Conservation (phyloP, 208 protist species). For the Leishmania tropica region DNA sequence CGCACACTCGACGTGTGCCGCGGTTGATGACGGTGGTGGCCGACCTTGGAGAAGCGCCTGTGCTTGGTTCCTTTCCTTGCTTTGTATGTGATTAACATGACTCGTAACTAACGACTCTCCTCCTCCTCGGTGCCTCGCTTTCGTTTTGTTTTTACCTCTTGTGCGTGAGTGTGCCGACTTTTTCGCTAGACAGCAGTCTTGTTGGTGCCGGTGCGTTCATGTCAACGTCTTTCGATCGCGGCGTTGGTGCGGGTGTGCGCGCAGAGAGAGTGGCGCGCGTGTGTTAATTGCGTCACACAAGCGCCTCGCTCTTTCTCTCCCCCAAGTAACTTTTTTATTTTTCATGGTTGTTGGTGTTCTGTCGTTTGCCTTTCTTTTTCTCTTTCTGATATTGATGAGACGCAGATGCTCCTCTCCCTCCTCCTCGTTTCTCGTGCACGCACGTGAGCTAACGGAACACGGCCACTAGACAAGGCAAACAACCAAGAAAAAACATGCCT, state of each 20-base stretch:
- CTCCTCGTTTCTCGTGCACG: not conserved
- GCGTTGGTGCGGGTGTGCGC: not conserved
- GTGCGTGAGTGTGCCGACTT: no score
- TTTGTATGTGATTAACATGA: not conserved
- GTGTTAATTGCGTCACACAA: not conserved
- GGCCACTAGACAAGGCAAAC: not conserved
- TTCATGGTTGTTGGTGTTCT: not conserved
- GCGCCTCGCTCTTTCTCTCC: not conserved
- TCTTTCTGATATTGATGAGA: not conserved
- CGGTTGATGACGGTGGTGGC: not conserved
- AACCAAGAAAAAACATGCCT: not conserved
- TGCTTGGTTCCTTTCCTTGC: not conserved
- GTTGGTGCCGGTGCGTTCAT: not conserved
- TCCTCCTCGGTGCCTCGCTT: not conserved
- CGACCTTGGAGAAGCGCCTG: not conserved
- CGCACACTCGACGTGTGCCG: not conserved
- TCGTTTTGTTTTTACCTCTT: not conserved
- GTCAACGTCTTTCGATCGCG: not conserved
- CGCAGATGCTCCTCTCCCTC: not conserved
- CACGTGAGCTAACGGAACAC: not conserved
- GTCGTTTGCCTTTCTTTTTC: not conserved
- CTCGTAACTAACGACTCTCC: not conserved
- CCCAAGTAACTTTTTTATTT: not conserved
- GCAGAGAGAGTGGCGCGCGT: not conserved
- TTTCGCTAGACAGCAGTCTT: not conserved